Evolutionary conservation across 2,329 filamentous ascomycete genomes (phyloP).

Genomic region (Zasmidium citrigriseum): DNA sequence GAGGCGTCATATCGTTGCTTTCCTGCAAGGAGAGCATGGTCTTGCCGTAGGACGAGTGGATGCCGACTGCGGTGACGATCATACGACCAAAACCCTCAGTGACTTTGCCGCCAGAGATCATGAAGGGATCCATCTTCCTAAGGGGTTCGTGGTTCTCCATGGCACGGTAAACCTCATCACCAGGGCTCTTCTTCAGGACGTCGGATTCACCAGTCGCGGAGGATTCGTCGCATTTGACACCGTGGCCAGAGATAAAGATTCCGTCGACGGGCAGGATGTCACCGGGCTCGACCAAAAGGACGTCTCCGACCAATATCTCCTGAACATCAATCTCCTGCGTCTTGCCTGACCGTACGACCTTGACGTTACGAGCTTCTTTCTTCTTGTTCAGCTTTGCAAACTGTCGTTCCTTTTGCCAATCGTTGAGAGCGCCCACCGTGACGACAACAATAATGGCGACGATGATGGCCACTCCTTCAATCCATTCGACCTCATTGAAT

Average conservation of each 20-base stretch:
- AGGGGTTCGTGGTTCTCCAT: slow-evolving; percentile 63
- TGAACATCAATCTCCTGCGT: slow-evolving; percentile 69
- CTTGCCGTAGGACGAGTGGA: slow-evolving; percentile 74
- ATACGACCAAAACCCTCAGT: slow-evolving; percentile 75
- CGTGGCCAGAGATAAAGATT: slow-evolving; percentile 68
- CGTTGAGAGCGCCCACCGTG: slow-evolving; percentile 73
- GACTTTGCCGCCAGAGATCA: slow-evolving; percentile 82
- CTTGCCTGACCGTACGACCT: slow-evolving; percentile 73
- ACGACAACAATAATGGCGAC: slow-evolving; percentile 76
- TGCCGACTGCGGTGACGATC: slow-evolving; percentile 72
- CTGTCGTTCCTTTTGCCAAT: slow-evolving; percentile 79
- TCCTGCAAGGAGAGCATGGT: slow-evolving; percentile 77
- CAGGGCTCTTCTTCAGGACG: slow-evolving; percentile 66
- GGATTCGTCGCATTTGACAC: slow-evolving; percentile 72
- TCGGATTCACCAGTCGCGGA: slow-evolving; percentile 77
- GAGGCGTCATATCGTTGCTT: slow-evolving; percentile 73
- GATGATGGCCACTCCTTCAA: slow-evolving; percentile 78
- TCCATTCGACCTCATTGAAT: slow-evolving; percentile 70
- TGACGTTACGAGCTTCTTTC: slow-evolving; percentile 74
- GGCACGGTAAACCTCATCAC: slow-evolving; percentile 65
- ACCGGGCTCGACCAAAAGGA: slow-evolving; percentile 72
- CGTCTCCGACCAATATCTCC: slow-evolving; percentile 72
- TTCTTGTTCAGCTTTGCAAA: slow-evolving; percentile 80
- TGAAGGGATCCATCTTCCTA: slow-evolving; percentile 76
- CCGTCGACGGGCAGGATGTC: slow-evolving; percentile 72